Base-by-base conservation (phyloP, 768 basidiomycete species). In the Amanita fuliginea region DNA sequence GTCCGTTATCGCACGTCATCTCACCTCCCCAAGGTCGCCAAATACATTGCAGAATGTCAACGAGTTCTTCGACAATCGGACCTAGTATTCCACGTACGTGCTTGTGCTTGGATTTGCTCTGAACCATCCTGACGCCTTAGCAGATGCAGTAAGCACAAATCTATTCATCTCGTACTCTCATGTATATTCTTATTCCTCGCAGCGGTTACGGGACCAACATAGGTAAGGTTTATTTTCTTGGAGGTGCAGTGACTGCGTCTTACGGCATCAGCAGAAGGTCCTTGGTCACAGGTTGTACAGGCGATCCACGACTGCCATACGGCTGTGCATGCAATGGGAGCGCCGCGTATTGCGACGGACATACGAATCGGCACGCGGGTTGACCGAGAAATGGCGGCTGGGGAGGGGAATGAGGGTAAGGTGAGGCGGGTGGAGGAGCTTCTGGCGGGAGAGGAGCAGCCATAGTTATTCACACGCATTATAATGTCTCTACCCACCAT, bases 151-250 rank as follows among this genome's bases (percentile, higher is more conserved):
- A 62, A 74, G 76, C 64, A 11, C 35, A 40, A 34, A 21, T 46
- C 55, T 30, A 8, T 43, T 6, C 32, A 32, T 13, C 40, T 24
- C 22, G 13, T 19, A 42, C 26, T 16, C 28, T 48, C 10, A 42
- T 42, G n/a, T 28, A 39, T 41, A 41, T 11, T 34, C 34, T 30
- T 32, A 24, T 40, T 43, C 37, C 35, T 44, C 40, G 9, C 53
- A 91, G 90, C 57, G 90, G 89, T 4, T 96, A 94, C 59, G 93
- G 93, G 18, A 96, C 94, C 1, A 95, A 95, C 61, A 58, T 95
- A 35, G 90, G 87, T 76, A 32, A 24, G 55, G 39, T 67, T 59
- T 16, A 47, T 5, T 35, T 33, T 13, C 13, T 16, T 37, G 34
- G 19, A 18, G 42, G 14, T 37, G 47, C 36, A 13, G 28, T 14